Conservation (phyloP, 176 grass and related monocot species). For the Olyra latifolia region DNA sequence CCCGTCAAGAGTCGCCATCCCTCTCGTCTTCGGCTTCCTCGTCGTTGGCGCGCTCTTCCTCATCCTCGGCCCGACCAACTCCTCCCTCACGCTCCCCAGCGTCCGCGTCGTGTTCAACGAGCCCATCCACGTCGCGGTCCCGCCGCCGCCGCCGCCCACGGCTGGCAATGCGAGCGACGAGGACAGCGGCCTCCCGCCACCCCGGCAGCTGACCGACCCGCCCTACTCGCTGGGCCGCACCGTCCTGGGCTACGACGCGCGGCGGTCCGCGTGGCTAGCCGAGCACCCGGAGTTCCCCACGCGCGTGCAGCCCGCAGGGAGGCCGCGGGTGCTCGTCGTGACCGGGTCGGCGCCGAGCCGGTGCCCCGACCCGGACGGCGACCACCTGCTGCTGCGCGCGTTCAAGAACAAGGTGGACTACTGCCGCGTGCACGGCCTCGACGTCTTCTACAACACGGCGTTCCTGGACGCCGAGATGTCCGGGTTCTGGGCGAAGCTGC, state of each 20-base stretch:
- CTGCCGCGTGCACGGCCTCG: constrained; percentile 82
- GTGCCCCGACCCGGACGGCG: constrained; percentile 69
- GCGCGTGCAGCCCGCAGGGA: background rate
- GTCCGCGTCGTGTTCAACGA: constrained; percentile 37
- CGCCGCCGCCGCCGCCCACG: background rate
- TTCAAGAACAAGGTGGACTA: constrained; percentile 96
- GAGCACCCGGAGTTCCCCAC: constrained; percentile 55
- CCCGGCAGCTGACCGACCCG: constrained; percentile 55
- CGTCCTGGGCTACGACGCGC: constrained; percentile 71
- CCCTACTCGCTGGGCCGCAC: constrained; percentile 68
- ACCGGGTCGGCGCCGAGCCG: constrained; percentile 67
- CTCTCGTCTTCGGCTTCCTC: constrained; percentile 6
- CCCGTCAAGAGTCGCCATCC: background rate
- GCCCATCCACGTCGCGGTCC: background rate
- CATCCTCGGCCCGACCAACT: constrained; percentile 9
- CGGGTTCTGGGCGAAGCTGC: constrained; percentile 92
- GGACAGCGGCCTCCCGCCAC: constrained; percentile 38
- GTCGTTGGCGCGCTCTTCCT: constrained; percentile 18
- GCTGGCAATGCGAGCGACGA: constrained; percentile 31
- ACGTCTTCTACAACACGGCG: constrained; percentile 88
- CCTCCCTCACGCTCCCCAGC: constrained; percentile 26
- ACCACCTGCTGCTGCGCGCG: constrained; percentile 76
- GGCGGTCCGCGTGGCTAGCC: constrained; percentile 64
- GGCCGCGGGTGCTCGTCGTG: constrained; percentile 78
- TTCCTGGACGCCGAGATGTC: constrained; percentile 85